These are phyloP conservation scores for Paecilomyces niveus DNA, from an alignment of 2,329 filamentous ascomycete genomes.

Conservation along the genomic window DNA sequence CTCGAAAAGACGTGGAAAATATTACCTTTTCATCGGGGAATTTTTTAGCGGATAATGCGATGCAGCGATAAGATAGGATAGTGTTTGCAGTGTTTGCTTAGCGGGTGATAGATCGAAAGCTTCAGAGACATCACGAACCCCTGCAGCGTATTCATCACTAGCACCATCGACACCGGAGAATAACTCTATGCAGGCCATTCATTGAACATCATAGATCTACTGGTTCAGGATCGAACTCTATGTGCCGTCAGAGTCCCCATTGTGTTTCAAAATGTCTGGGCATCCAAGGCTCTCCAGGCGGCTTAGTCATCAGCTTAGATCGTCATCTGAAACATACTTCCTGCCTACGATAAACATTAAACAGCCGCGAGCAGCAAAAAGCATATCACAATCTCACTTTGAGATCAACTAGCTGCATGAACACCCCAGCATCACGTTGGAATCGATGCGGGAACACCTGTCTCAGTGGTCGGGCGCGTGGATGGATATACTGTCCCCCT, in stretches of 20 bases:
- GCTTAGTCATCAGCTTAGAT: too few relatives aligned
- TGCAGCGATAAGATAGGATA: not conserved
- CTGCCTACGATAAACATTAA: not conserved
- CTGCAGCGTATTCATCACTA: not conserved
- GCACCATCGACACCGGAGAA: not conserved
- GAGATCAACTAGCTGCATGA: not conserved
- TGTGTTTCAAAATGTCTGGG: not conserved
- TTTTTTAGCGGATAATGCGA: slow-evolving; percentile 13
- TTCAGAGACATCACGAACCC: not conserved
- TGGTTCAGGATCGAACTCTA: not conserved
- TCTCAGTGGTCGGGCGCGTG: slow-evolving; percentile 9
- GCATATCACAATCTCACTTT: not conserved
- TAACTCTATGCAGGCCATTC: not conserved
- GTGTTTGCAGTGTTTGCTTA: not conserved
- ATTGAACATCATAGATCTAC: not conserved
- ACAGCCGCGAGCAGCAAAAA: not conserved
- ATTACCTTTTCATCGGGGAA: not conserved
- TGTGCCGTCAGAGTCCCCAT: not conserved
- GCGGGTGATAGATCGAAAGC: slow-evolving; percentile 6
- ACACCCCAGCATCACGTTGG: not conserved
- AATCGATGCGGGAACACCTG: not conserved
- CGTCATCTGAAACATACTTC: not conserved
- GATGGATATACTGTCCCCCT: slow-evolving; percentile 10
- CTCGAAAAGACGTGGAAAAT: not conserved
- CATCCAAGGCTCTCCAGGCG: too few relatives aligned